These are phyloP conservation scores for Vitis hybrid DNA, from an alignment of 177 flowering plant genomes.

Conservation along the genomic window DNA sequence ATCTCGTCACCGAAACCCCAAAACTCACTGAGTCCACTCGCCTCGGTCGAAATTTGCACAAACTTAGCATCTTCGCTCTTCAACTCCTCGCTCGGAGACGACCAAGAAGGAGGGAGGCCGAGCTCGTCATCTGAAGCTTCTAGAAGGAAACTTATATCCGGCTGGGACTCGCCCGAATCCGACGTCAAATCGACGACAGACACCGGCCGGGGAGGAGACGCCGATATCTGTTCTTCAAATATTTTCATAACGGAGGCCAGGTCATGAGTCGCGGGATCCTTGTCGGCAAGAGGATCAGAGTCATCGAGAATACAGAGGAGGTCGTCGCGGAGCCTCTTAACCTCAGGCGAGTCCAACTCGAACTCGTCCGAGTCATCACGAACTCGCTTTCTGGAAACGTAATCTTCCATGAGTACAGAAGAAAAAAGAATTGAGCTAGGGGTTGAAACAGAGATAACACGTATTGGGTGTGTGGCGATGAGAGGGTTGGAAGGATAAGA, in stretches of 20 bases:
- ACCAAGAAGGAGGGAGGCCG: conserved; percentile 71
- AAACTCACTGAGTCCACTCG: conserved; percentile 44
- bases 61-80: conserved; percentile 15
- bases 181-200: conserved; percentile 25
- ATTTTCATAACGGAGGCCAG: conserved; percentile 67
- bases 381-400: conserved; percentile 35
- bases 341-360: conserved; percentile 43
- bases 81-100: conserved; percentile 10
- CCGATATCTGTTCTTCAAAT: conserved; percentile 58
- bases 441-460: not conserved
- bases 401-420: conserved; percentile 25
- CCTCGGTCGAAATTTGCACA: conserved; percentile 21
- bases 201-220: conserved; percentile 13
- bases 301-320: conserved; percentile 57
- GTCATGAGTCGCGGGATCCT: conserved; percentile 32
- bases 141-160: conserved; percentile 65
- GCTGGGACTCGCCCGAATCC: conserved; percentile 48
- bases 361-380: conserved; percentile 50
- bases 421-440: too few species aligned
- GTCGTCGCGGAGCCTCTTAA: conserved; percentile 55
- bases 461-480: conserved; percentile 1
- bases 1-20: conserved; percentile 67
- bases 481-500: conserved; percentile 8
- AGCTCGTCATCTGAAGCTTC: conserved; percentile 91
- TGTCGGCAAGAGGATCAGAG: conserved; percentile 20